phyloP scores from a whole-genome alignment of 352 stramenopile species.

The Globisporangium polare region DNA sequence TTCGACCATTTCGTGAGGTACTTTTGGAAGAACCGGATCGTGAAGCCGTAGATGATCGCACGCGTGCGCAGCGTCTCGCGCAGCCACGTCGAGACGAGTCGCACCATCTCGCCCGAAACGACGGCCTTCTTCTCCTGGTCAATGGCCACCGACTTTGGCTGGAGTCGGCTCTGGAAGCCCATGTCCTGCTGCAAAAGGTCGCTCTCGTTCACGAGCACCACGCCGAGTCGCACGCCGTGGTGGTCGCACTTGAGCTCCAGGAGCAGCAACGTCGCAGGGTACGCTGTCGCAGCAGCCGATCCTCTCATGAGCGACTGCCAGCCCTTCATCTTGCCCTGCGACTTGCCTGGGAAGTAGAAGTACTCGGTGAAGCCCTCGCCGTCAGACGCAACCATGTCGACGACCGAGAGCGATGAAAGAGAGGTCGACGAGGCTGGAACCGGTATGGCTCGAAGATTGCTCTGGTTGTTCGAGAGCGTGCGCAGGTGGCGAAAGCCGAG shows the following conservation, averaged over 20 bases:
- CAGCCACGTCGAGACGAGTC: slow-evolving; percentile 45
- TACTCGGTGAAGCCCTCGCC: slow-evolving; percentile 64
- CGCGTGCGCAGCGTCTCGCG: slow-evolving; percentile 48
- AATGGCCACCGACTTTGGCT: not conserved
- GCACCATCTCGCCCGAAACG: slow-evolving; percentile 37
- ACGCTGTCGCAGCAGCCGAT: slow-evolving; percentile 4
- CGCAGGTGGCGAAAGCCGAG: slow-evolving; percentile 65
- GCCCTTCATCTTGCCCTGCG: slow-evolving; percentile 27
- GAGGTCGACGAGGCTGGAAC: slow-evolving; percentile 2
- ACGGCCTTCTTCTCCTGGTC: slow-evolving; percentile 10
- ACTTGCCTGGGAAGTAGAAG: slow-evolving; percentile 43
- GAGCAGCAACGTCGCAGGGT: slow-evolving; percentile 37
- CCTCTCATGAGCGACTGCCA: slow-evolving; percentile 15
- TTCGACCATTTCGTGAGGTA: slow-evolving; percentile 59
- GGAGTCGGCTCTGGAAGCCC: slow-evolving; percentile 46
- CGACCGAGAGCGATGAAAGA: slow-evolving; percentile 22
- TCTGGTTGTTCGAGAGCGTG: slow-evolving; percentile 28
- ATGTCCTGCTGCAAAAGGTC: slow-evolving; percentile 65
- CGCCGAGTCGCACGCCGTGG: slow-evolving; percentile 53
- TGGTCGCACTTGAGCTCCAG: slow-evolving; percentile 76
- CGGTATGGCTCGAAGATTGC: not conserved
- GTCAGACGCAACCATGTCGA: slow-evolving; percentile 28
- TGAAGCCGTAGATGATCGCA: slow-evolving; percentile 70
- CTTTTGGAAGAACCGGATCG: slow-evolving; percentile 71
- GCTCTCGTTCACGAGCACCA: slow-evolving; percentile 54